phyloP scores from a whole-genome alignment of 371 early-diverging fungal species.

The Nematocida ironsii region DNA sequence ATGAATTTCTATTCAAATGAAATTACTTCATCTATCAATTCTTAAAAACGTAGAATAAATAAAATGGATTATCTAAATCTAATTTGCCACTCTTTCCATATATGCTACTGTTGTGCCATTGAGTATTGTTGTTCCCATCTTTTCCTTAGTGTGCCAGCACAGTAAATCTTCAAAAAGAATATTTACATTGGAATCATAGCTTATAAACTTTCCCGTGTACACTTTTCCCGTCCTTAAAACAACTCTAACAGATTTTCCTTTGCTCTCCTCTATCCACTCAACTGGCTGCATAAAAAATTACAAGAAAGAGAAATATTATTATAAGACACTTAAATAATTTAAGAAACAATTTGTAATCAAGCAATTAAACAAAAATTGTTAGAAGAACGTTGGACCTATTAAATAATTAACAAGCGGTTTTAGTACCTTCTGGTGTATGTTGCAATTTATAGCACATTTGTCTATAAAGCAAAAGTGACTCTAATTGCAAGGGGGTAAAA shows the following conservation, averaged over 20 bases:
- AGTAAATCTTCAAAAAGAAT: conserved; percentile 29
- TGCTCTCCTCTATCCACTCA: conserved; percentile 40
- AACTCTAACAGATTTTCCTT: conserved; percentile 37
- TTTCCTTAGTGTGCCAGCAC: conserved; percentile 4
- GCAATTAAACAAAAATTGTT: conserved; percentile 50
- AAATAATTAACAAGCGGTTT: conserved; percentile 25
- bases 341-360: not conserved
- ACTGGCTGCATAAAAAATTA: conserved; percentile 55
- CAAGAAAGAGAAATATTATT: not conserved
- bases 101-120: conserved; percentile 53
- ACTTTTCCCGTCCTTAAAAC: conserved; percentile 49
- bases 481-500: conserved; percentile 33
- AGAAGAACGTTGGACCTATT: not conserved
- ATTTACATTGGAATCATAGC: conserved; percentile 50
- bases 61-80: not conserved
- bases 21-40: no score
- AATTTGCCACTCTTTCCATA: conserved; percentile 24
- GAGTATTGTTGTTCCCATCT: conserved; percentile 24
- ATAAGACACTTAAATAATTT: not conserved
- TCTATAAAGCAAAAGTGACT: conserved; percentile 43
- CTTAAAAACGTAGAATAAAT: not conserved
- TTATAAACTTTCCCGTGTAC: conserved; percentile 29
- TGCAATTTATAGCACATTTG: conserved; percentile 39
- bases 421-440: conserved; percentile 24
- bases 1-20: not conserved